Percentiles rank a stretch among this genome's conserved stretches.
phyloP scores from a whole-genome alignment of 805 yeast genomes.

The Barnettozyma botsteinii region DNA sequence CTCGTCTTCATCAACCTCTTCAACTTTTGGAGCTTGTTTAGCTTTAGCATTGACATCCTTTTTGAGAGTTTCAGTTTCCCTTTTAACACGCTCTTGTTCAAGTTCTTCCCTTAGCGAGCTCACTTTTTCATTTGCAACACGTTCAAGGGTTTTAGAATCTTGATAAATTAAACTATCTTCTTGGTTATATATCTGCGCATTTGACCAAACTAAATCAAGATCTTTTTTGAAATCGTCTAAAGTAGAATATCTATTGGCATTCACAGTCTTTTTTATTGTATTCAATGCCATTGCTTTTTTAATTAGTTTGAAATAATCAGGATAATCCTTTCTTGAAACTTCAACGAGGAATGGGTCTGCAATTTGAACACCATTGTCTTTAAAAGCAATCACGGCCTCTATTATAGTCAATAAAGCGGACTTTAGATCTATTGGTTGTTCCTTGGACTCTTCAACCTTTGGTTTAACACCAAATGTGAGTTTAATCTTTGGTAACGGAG shows the following conservation, averaged over 20 bases:
- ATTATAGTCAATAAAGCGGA: constrained; percentile 11
- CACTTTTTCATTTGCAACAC: constrained; percentile 35
- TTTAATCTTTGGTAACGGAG: constrained; percentile 25
- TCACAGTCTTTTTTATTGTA: constrained; percentile 48
- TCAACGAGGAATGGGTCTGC: constrained; percentile 72
- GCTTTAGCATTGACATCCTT: not conserved
- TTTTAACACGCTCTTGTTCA: not conserved
- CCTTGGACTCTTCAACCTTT: not conserved
- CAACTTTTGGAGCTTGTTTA: constrained; percentile 7
- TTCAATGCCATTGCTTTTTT: constrained; percentile 69
- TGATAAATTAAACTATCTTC: constrained; percentile 64
- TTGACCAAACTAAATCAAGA: constrained; percentile 59
- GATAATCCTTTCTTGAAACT: constrained; percentile 64
- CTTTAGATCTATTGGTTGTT: not conserved
- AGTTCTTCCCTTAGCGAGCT: not conserved
- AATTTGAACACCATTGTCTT: constrained; percentile 32
- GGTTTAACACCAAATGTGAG: constrained; percentile 1
- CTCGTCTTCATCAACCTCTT: not conserved
- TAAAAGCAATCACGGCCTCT: constrained; percentile 19
- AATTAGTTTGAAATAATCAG: constrained; percentile 74
- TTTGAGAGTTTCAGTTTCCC: not conserved
- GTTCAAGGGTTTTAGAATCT: constrained; percentile 60
- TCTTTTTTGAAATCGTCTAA: constrained; percentile 57
- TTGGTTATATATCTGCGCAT: constrained; percentile 76
- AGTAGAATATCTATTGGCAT: constrained; percentile 44